These are phyloP conservation scores for Exophiala oligosperma DNA, from an alignment of 2,329 filamentous ascomycete species.

Conservation along the genomic window DNA sequence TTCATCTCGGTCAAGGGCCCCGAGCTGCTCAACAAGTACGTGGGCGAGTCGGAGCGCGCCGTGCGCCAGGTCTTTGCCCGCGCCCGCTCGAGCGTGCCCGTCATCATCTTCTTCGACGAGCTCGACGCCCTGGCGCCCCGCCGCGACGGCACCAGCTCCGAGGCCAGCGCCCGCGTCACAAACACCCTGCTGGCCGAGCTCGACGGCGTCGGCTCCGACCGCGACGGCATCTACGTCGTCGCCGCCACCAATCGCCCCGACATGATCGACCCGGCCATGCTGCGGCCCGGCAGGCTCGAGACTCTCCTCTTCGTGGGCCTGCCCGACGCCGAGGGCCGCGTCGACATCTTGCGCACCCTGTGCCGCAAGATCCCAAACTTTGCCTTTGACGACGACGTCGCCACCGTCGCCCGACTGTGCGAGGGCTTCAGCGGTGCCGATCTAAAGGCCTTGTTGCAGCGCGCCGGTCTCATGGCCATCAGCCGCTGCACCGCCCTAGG, in stretches of 20 bases:
- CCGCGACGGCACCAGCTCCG: constrained; percentile 74
- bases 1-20: constrained; percentile 98
- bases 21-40: constrained; percentile 95
- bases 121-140: constrained; percentile 88
- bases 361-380: constrained; percentile 50
- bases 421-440: constrained; percentile 74
- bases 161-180: constrained; percentile 84
- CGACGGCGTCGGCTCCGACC: constrained; percentile 73
- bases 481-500: constrained; percentile 38
- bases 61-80: constrained; percentile 89
- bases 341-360: constrained; percentile 77
- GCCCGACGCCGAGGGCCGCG: constrained; percentile 74
- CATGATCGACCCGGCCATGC: constrained; percentile 94
- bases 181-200: constrained; percentile 94
- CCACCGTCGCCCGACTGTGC: constrained; percentile 69
- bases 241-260: constrained; percentile 94
- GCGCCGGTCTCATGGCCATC: constrained; percentile 60
- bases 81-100: constrained; percentile 81
- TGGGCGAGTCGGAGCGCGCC: constrained; percentile 91
- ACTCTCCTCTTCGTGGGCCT: constrained; percentile 88
- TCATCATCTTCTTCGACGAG: constrained; percentile 97
- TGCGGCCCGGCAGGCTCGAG: constrained; percentile 85
- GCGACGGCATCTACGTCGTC: constrained; percentile 88
- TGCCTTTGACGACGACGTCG: constrained; percentile 56
- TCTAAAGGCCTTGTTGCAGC: constrained; percentile 58